Percentiles rank a stretch among this genome's conserved stretches.
phyloP scores from a whole-genome alignment of 2,329 filamentous ascomycete genomes.

The Phyllosticta citriasiana region DNA sequence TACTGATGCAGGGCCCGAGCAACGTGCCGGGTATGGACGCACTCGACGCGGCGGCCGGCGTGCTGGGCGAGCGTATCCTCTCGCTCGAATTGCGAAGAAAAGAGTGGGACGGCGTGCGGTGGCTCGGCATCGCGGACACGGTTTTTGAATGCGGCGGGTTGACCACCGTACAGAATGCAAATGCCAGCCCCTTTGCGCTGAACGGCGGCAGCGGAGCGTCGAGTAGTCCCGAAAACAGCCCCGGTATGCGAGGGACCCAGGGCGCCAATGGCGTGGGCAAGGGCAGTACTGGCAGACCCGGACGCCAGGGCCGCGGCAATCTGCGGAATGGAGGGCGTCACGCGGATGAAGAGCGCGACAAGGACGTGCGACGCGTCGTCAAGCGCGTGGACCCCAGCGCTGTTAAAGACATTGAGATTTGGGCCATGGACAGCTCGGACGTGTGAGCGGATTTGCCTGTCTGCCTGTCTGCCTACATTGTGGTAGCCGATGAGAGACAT shows the following conservation, averaged over 20 bases:
- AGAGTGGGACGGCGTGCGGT: slow-evolving; percentile 26
- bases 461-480: too few species aligned
- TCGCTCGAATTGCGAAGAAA: slow-evolving; percentile 25
- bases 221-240: slow-evolving; percentile 10
- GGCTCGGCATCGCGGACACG: slow-evolving; percentile 29
- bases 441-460: neutral
- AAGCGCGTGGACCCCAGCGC: slow-evolving; percentile 23
- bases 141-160: slow-evolving; percentile 29
- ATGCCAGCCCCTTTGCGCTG: neutral
- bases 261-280: neutral
- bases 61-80: slow-evolving; percentile 23
- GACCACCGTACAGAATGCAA: slow-evolving; percentile 13
- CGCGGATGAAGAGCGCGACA: slow-evolving; percentile 6
- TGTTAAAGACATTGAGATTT: slow-evolving; percentile 35
- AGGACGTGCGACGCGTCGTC: slow-evolving; percentile 18
- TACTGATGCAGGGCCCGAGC: slow-evolving; percentile 25
- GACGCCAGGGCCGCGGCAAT: neutral
- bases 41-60: slow-evolving; percentile 18
- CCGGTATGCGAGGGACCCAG: neutral
- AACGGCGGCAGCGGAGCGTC: slow-evolving; percentile 9
- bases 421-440: slow-evolving; percentile 33
- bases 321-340: neutral
- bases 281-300: neutral
- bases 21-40: slow-evolving; percentile 23
- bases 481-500: neutral